Base-by-base conservation (phyloP, 2,329 filamentous ascomycete genomes). In the Hymenoscyphus scutula region DNA sequence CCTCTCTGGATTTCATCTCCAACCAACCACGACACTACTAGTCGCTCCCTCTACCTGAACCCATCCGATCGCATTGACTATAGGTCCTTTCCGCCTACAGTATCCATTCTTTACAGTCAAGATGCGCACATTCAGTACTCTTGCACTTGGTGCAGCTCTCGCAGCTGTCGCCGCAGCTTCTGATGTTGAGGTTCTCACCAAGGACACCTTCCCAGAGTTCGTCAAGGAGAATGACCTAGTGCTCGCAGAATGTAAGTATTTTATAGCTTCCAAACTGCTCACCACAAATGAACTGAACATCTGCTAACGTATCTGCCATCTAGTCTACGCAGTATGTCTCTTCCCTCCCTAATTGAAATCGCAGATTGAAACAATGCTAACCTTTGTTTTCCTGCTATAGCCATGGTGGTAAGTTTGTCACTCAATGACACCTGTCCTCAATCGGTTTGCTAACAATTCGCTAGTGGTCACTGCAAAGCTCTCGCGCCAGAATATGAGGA, bases 281-380 rank as follows among this genome's bases (percentile, higher is more conserved):
- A 37, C 37, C 23, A 17, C 32, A n/a, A n/a, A 45, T 57, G 10
- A 30, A 23, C 11, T 2, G 41, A 58, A 51, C 38, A 13, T 29
- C 10, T 62, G 63, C 71, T 71, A 67, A 70, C 51, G 10, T 56
- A 59, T 15, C 32, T 51, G 13, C 56, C 32, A 51, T 60, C 61
- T 67, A 92, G 89, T 97, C 87, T 97, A 91, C 77, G 94, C 94
- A 70, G 93, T 94, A 72, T 96, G 94, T 93, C 96, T 91, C 72
- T 73, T 41, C 56, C 67, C 13, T 64, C 56, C 51, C 60, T 32
- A 30, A 54, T 54, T 32, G 19, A 51, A 25, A 8, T 51, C n/a
- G 27, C 53, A 54, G 53, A 54, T 32, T 27, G 25, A 60, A 55
- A 65, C 61, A 57, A 64, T 70, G 55, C 70, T 73, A 73, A 74